These are phyloP conservation scores for Euryodendron excelsum DNA, from an alignment of 148 eudicot species.

Conservation along the genomic window DNA sequence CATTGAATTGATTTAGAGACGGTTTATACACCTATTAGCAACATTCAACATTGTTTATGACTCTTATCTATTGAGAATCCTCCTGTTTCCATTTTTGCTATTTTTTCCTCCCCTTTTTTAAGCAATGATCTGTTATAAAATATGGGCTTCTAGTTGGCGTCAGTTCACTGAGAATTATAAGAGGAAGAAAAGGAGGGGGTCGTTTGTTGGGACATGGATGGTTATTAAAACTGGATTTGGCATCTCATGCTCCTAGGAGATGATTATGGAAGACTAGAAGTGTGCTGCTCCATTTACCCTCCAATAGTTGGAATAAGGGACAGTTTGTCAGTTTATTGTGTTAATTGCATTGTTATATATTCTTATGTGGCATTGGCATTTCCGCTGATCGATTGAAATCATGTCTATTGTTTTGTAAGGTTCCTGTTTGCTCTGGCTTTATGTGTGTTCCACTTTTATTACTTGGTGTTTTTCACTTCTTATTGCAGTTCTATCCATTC, in stretches of 20 bases:
- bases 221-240: background rate
- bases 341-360: background rate
- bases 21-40: no score
- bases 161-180: background rate
- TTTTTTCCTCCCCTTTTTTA: background rate
- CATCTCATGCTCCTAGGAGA: background rate
- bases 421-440: background rate
- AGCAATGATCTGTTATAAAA: background rate
- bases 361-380: background rate
- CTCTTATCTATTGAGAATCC: background rate
- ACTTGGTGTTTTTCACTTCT: background rate
- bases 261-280: background rate
- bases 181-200: background rate
- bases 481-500: slow-evolving; percentile 66
- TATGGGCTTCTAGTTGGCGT: background rate
- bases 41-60: no score
- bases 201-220: background rate
- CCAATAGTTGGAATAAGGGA: no score
- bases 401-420: background rate
- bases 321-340: background rate
- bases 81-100: background rate
- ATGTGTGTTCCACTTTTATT: background rate
- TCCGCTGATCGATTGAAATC: background rate
- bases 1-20: no score
- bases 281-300: background rate